Percentiles rank a stretch among this genome's conserved stretches.
These are phyloP conservation scores for Chaetomium strumarium DNA, from an alignment of 2,329 filamentous ascomycete genomes.

Conservation along the genomic window DNA sequence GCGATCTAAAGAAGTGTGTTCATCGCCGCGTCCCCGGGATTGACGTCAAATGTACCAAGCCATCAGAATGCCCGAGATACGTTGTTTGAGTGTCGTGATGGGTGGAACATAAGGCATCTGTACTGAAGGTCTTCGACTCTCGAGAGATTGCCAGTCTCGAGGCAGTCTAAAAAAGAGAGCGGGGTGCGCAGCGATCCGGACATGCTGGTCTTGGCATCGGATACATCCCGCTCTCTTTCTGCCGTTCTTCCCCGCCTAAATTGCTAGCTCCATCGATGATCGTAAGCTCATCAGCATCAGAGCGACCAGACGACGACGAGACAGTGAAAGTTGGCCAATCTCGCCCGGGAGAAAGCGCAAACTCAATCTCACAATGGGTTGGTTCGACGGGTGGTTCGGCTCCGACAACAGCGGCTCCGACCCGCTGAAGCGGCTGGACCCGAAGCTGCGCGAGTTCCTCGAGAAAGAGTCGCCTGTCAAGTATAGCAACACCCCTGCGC, in stretches of 20 bases:
- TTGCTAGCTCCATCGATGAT: not conserved
- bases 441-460: slow-evolving; percentile 77
- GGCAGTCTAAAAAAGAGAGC: too few species aligned
- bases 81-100: too few species aligned
- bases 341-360: not conserved
- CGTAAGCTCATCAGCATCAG: not conserved
- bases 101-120: too few species aligned
- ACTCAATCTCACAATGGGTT: slow-evolving; percentile 42
- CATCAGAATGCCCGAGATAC: too few species aligned
- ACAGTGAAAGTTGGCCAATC: too few species aligned
- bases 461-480: slow-evolving; percentile 74
- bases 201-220: too few species aligned
- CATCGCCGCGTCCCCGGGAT: too few species aligned
- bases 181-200: too few species aligned
- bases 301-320: not conserved
- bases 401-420: slow-evolving; percentile 46
- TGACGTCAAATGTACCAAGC: too few species aligned
- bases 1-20: too few species aligned
- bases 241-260: not conserved
- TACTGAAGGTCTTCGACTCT: too few species aligned
- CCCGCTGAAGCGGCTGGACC: slow-evolving; percentile 71
- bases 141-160: too few species aligned
- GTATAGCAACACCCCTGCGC: slow-evolving; percentile 42
- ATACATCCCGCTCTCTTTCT: not conserved
- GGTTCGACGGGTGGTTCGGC: slow-evolving; percentile 48